Evolutionary conservation across 1,284 basidiomycete genomes (phyloP), one percentile per base, ranked within the genome.

Genomic region (Boletus subluridellus): DNA sequence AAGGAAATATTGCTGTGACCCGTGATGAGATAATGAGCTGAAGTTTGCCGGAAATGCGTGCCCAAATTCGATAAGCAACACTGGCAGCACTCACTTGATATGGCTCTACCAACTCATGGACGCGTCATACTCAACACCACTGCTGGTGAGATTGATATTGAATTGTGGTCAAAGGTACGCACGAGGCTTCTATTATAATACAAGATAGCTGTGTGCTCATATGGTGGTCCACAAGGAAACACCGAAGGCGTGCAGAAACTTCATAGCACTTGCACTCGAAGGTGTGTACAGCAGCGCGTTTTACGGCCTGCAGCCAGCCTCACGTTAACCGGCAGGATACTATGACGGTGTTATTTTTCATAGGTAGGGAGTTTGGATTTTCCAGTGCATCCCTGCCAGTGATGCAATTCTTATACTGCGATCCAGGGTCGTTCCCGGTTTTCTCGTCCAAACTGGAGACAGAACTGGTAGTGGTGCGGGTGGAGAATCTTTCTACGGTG

Each of bases 311-410:
- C 58, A 34, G 55, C 61, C 58, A 49, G 59, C 42, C 52, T 58
- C 49, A 32, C 38, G 52, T 55, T 45, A 1, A 46, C 60, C 30
- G 53, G 4, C 68, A 94, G 94, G 95, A 7, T 98, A 97, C 75
- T 99, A 98, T 74, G 96, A 99, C 66, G 89, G 90, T 44, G 87
- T 93, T 54, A 89, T 95, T 58, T 98, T 97, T 67, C 95, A 98
- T 73, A 86, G 96, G 83, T 86, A 76, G 24, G 80, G 64, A 21
- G 53, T 21, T 30, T 21, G 5, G 21, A 32, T 37, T 44, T 57
- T 17, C 44, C 55, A 9, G n/a, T 44, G 24, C 45, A 32, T 17
- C 5, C 38, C 5, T 46, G 7, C 37, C 41, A n/a, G 34, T 34
- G 35, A 49, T 9, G 26, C 48, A 54, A 30, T 30, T 28, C n/a